A percentile compares a stretch with the other conserved stretches of the same genome.
phyloP scores from a whole-genome alignment of 2,329 filamentous ascomycete species.

The Sarocladium oryzae region DNA sequence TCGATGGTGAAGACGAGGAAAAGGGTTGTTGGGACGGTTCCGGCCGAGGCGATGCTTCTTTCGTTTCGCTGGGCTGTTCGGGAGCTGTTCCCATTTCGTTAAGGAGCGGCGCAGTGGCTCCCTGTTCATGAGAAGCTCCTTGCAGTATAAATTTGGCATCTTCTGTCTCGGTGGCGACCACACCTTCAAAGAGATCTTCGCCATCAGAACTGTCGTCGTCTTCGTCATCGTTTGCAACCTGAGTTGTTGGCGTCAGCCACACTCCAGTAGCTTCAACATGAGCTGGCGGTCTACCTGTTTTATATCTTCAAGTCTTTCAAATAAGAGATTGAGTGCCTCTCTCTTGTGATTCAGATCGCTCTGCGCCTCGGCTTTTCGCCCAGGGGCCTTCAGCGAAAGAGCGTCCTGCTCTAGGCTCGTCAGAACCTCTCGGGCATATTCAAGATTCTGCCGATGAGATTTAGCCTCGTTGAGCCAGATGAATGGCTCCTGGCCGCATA shows the following conservation, averaged over 20 bases:
- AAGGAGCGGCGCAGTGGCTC: constrained; percentile 10
- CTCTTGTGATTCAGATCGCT: constrained; percentile 58
- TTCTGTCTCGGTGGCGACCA: constrained; percentile 49
- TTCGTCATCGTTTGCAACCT: constrained; percentile 28
- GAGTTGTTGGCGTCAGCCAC: background rate
- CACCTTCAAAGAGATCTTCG: constrained; percentile 50
- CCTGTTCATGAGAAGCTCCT: constrained; percentile 18
- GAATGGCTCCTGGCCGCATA: no score
- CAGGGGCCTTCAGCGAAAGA: constrained; percentile 48
- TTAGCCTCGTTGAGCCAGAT: no score
- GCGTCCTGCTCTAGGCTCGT: constrained; percentile 66
- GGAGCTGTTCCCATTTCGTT: background rate
- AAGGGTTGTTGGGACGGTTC: background rate
- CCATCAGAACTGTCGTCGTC: constrained; percentile 42
- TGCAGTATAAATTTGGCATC: constrained; percentile 45
- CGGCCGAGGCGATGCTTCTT: background rate
- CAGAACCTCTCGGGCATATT: constrained; percentile 63
- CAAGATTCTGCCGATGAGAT: constrained; percentile 62
- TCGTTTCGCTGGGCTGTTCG: background rate
- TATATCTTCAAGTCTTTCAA: constrained; percentile 61
- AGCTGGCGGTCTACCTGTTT: constrained; percentile 42
- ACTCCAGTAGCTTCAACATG: background rate
- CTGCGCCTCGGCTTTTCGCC: constrained; percentile 55
- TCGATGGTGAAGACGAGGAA: constrained; percentile 11
- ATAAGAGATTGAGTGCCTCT: constrained; percentile 58